Evolutionary conservation across 441 rosid genomes (phyloP), one percentile per base, ranked within the genome.

Genomic region (Raphanus hybrid): DNA sequence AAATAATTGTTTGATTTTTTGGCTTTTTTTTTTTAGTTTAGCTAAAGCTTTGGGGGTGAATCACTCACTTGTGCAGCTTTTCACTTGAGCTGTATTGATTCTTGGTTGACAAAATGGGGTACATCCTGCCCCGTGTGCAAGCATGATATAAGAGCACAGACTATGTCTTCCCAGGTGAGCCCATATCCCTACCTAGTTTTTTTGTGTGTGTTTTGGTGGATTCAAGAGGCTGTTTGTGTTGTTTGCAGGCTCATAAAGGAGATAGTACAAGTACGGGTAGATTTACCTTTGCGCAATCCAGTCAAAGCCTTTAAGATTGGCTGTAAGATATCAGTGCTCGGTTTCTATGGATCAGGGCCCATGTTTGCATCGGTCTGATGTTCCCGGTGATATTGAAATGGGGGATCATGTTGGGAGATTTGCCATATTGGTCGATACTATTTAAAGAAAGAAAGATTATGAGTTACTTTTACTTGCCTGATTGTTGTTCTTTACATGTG

Each of bases 221-320:
- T n/a, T 43, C 32, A 71, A 3, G 58, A 57, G 34, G 10, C 11
- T 71, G 48, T 50, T 45, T 65, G 18, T 65, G 73, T 52, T 7
- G 52, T 65, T 58, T 39, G 26, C 72, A 80, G 82, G 79, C 62
- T n/a, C 75, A 70, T 70, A 70, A 74, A 27, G 32, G 39, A 69
- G 82, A 69, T 29, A 20, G 6, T 65, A 64, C 79, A 48, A 70
- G 54, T 55, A 64, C 62, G 16, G 70, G 79, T 64, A 48, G 79
- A 26, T 45, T 23, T 45, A 58, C 41, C 12, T 43, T 64, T 74
- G 78, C 71, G 26, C 66, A 63, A 54, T 68, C 81, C 50, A 69
- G 58, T 64, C 75, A 74, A 74, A 74, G 75, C 71, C 78, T 37
- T 69, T 69, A 75, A 57, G 73, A 41, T 29, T 3, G 23, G 75